A percentile compares a stretch with the other conserved stretches of the same genome.
Evolutionary conservation across 2,329 filamentous ascomycete species (phyloP).

Genomic region (Pyrenophora tritici-repentis): DNA sequence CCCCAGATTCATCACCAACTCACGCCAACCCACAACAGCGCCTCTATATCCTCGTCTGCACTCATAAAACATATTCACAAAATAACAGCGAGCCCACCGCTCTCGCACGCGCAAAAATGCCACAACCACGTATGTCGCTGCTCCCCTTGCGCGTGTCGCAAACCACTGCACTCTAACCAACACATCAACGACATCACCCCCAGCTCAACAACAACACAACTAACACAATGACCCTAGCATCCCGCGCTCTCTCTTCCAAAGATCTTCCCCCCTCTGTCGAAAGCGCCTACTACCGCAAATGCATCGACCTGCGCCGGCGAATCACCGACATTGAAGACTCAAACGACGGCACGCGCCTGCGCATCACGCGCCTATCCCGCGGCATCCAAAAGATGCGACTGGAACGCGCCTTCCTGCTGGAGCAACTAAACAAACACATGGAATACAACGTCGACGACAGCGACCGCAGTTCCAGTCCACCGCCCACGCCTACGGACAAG

Average conservation of each 20-base stretch:
- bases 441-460: constrained; percentile 62
- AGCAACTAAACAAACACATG: constrained; percentile 55
- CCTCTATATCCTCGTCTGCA: neutral
- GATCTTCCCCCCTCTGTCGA: constrained; percentile 84
- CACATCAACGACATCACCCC: no score
- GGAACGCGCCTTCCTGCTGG: constrained; percentile 69
- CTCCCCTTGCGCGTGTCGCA: constrained; percentile 6
- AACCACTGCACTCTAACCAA: neutral
- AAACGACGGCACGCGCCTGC: constrained; percentile 81
- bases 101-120: constrained; percentile 19
- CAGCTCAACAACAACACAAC: neutral
- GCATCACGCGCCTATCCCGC: constrained; percentile 78
- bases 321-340: constrained; percentile 90
- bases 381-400: constrained; percentile 91
- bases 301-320: constrained; percentile 88
- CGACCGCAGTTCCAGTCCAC: constrained; percentile 78
- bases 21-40: neutral
- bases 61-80: neutral
- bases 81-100: neutral
- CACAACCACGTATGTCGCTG: constrained; percentile 25
- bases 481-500: constrained; percentile 79
- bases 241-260: constrained; percentile 42
- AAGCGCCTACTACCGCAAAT: constrained; percentile 94
- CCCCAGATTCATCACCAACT: neutral
- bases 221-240: constrained; percentile 22